Conservation (phyloP, 371 early-diverging fungal genomes). For the Coemansia sp. region DNA sequence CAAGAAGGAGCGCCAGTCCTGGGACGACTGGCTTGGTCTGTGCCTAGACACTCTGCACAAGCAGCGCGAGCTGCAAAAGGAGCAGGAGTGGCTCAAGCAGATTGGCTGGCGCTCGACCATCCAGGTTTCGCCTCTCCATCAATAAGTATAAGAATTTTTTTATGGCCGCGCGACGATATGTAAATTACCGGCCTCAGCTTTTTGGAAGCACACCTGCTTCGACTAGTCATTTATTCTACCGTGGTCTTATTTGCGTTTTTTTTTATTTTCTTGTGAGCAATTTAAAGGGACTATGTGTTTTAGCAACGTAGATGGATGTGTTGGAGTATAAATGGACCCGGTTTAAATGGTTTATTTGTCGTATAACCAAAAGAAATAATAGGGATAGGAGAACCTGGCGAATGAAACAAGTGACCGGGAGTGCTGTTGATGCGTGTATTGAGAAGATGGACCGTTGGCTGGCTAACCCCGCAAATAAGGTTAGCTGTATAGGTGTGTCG, state of each 20-base stretch:
- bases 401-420: no score
- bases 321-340: no score
- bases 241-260: background rate
- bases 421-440: no score
- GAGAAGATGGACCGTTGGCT: no score
- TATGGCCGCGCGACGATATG: background rate
- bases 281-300: background rate
- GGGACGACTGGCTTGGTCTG: slow-evolving; percentile 45
- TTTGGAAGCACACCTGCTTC: background rate
- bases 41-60: slow-evolving; percentile 36
- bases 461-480: no score
- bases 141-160: background rate
- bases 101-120: slow-evolving; percentile 9
- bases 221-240: background rate
- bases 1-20: slow-evolving; percentile 37
- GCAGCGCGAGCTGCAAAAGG: slow-evolving; percentile 25
- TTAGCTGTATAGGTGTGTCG: no score
- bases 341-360: no score
- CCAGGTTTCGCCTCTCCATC: background rate
- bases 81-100: slow-evolving; percentile 26
- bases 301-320: background rate
- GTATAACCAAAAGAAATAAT: no score
- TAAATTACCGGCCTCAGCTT: background rate
- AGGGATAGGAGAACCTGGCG: no score
- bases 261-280: background rate